phyloP scores from a whole-genome alignment of 108 stramenopile species.

The Nitzschia sp. region DNA sequence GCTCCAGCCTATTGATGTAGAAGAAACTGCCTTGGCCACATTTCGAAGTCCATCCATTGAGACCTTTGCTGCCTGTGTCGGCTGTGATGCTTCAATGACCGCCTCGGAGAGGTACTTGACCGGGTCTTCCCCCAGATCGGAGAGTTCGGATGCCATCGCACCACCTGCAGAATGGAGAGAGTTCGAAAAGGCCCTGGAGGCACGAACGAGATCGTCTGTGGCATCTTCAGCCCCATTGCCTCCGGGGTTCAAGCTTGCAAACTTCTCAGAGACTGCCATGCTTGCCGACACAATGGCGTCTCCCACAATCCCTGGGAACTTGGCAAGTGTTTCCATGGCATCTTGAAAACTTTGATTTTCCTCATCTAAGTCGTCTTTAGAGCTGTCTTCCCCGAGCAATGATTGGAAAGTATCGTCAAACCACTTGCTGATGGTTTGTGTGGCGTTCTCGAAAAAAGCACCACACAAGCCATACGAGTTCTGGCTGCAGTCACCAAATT shows the following conservation, averaged over 20 bases:
- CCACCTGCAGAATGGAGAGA: slow-evolving; percentile 2
- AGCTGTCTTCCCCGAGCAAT: neutral
- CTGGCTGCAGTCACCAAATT: slow-evolving; percentile 24
- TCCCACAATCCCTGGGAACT: slow-evolving; percentile 7
- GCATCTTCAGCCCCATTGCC: neutral
- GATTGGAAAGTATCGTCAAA: neutral
- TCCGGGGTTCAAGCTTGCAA: neutral
- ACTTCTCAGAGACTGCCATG: slow-evolving; percentile 3
- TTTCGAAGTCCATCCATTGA: neutral
- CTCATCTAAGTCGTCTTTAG: neutral
- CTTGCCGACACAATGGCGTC: slow-evolving; percentile 6
- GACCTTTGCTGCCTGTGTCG: neutral
- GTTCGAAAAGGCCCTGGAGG: slow-evolving; percentile 2
- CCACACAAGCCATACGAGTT: slow-evolving; percentile 3
- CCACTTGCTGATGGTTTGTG: slow-evolving; percentile 1
- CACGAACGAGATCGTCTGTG: slow-evolving; percentile 2
- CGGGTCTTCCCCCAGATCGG: slow-evolving; percentile 5
- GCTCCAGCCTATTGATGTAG: neutral
- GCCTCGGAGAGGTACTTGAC: slow-evolving; percentile 1
- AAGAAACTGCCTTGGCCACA: neutral
- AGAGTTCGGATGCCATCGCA: neutral
- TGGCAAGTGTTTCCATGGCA: neutral
- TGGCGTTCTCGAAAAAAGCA: slow-evolving; percentile 3
- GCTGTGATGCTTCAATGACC: neutral
- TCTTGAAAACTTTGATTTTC: neutral